A percentile compares a stretch with the other conserved stretches of the same genome.
These are phyloP conservation scores for Mycena filopes DNA, from an alignment of 768 basidiomycete species.

Conservation along the genomic window DNA sequence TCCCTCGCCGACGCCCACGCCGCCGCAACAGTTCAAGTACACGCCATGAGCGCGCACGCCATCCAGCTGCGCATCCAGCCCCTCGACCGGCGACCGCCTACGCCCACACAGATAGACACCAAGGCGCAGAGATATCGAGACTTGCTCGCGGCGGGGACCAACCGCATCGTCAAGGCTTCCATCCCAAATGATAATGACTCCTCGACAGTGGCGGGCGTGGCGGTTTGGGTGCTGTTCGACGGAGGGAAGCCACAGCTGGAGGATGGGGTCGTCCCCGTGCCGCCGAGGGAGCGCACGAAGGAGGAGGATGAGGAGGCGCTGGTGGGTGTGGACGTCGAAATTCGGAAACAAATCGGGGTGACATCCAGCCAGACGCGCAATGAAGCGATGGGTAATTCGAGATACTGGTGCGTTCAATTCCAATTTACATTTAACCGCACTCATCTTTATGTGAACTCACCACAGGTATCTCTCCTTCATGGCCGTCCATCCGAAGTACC, in stretches of 20 bases:
- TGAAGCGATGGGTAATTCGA: constrained; percentile 5
- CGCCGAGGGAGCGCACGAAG: constrained; percentile 1
- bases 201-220: constrained; percentile 3
- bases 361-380: background rate
- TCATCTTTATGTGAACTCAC: no score
- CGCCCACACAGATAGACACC: background rate
- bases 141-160: background rate
- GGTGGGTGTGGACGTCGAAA: background rate
- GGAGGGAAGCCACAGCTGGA: background rate
- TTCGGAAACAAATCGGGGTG: background rate
- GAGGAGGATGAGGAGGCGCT: constrained; percentile 2
- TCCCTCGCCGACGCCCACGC: background rate
- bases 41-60: background rate
- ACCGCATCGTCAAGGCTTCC: constrained; percentile 14
- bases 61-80: constrained; percentile 12
- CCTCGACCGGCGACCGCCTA: background rate
- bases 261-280: background rate
- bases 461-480: constrained; percentile 2
- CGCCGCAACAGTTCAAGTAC: constrained; percentile 4
- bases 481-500: constrained; percentile 12
- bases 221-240: constrained; percentile 3
- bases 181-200: background rate
- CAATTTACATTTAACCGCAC: no score
- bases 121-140: background rate
- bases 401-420: constrained; percentile 9